Evolutionary conservation across 257 asterid genomes (phyloP), one percentile per base, ranked within the genome.

Genomic region (Scutellaria baicalensis): DNA sequence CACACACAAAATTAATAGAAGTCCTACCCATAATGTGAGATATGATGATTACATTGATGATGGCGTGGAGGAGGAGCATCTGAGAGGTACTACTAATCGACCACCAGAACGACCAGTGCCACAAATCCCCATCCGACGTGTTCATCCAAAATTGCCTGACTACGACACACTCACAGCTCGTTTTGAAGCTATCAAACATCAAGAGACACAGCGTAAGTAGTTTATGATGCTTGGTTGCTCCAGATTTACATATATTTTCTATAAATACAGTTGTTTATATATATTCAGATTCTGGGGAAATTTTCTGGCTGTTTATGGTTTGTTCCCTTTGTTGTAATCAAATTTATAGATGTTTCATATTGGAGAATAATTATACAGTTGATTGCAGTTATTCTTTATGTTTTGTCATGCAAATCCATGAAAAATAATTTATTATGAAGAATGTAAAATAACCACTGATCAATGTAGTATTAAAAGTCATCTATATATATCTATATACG

Each of bases 81-180:
- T 58, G 31, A 68, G 59, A 51, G 80, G 78, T 44, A 55, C 48
- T 40, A 55, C 48, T 16, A 63, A 60, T 51, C 71, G 40, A 45
- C 84, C 96, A 18, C 91, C 97, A 8, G 69, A 72, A 31, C 84
- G 89, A 4, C 81, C 82, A 50, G 88, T 96, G 43, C 92, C 92
- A 16, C 85, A 63, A 17, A 75, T 77, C 66, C 86, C 87, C 3
- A 77, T 43, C 16, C 76, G 81, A 18, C 88, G 91, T 6, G 91
- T 84, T 74, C 99, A 89, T 84, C 97, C 95, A 47, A 94, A 86
- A 67, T 68, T 94, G 80, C 99, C 99, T 0, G 97, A 91, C 64
- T 91, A 91, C 18, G 96, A 93, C 8, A 14, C 83, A 5, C 83
- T 94, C 43, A 82, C 99, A 71, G 95, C 97, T 66, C 95, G 99